phyloP scores from a whole-genome alignment of 108 stramenopile genomes.

The Cyclotella sp. region DNA sequence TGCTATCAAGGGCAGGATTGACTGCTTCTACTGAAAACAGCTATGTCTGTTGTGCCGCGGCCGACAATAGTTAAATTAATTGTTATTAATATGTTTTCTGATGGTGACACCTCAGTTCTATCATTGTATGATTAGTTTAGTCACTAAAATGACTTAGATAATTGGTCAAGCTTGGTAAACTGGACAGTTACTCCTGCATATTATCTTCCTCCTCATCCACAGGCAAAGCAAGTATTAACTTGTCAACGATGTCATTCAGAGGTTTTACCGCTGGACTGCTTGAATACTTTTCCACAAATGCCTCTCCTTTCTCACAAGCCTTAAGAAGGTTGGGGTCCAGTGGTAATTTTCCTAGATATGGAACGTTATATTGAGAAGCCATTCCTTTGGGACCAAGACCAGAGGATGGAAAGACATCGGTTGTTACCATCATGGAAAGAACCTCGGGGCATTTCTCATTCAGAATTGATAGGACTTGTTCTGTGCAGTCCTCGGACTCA shows the following conservation, averaged over 20 bases:
- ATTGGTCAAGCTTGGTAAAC: neutral
- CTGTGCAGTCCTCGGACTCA: conserved; percentile 58
- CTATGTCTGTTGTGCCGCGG: too few relatives aligned
- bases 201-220: conserved; percentile 69
- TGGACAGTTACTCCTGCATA: neutral
- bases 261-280: conserved; percentile 62
- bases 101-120: neutral
- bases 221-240: conserved; percentile 64
- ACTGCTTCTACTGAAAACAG: too few relatives aligned
- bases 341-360: conserved; percentile 92
- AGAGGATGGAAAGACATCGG: conserved; percentile 80
- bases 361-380: conserved; percentile 88
- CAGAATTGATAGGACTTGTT: conserved; percentile 61
- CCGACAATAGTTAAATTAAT: too few relatives aligned
- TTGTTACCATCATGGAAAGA: conserved; percentile 62
- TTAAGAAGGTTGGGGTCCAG: conserved; percentile 94
- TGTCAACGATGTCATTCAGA: conserved; percentile 65
- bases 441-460: conserved; percentile 81
- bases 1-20: too few relatives aligned
- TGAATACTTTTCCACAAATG: conserved; percentile 70
- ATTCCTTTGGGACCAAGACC: conserved; percentile 87
- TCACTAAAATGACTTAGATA: neutral
- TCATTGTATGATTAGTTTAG: neutral
- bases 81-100: too few relatives aligned
- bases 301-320: conserved; percentile 91